A percentile compares a stretch with the other conserved stretches of the same genome.
phyloP scores from a whole-genome alignment of 805 yeast genomes.

The Yarrowia sp. region DNA sequence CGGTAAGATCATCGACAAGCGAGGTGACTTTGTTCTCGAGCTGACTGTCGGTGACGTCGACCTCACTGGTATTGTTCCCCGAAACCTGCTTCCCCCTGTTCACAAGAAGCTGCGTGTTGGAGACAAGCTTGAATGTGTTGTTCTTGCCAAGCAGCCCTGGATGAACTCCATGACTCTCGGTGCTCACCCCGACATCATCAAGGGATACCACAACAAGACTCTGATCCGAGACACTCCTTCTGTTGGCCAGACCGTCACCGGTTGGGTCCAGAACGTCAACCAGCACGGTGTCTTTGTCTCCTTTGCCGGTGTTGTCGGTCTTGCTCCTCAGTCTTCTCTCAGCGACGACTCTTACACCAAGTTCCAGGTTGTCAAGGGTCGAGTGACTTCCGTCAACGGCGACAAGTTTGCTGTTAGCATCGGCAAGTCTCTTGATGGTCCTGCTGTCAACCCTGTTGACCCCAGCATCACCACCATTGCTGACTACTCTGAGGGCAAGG shows the following conservation, averaged over 20 bases:
- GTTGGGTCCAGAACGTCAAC: constrained; percentile 81
- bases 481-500: constrained; percentile 66
- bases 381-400: constrained; percentile 73
- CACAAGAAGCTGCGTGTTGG: constrained; percentile 72
- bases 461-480: constrained; percentile 54
- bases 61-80: constrained; percentile 58
- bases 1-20: constrained; percentile 74
- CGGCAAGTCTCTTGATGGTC: constrained; percentile 62
- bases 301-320: constrained; percentile 84
- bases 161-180: constrained; percentile 68
- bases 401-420: constrained; percentile 52
- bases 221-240: constrained; percentile 64
- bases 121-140: constrained; percentile 60
- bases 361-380: constrained; percentile 72
- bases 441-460: constrained; percentile 69
- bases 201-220: constrained; percentile 60
- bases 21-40: constrained; percentile 74
- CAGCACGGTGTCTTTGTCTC: constrained; percentile 81
- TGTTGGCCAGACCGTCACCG: constrained; percentile 61
- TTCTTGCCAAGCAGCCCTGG: constrained; percentile 69
- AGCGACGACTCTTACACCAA: constrained; percentile 63
- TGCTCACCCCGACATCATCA: constrained; percentile 69
- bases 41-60: constrained; percentile 62
- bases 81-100: constrained; percentile 58
- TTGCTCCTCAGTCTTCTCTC: constrained; percentile 67